Percentiles rank a stretch among this genome's conserved stretches.
Evolutionary conservation across 495 filamentous ascomycete species (phyloP).

Genomic region (Mycothermus thermophilus): DNA sequence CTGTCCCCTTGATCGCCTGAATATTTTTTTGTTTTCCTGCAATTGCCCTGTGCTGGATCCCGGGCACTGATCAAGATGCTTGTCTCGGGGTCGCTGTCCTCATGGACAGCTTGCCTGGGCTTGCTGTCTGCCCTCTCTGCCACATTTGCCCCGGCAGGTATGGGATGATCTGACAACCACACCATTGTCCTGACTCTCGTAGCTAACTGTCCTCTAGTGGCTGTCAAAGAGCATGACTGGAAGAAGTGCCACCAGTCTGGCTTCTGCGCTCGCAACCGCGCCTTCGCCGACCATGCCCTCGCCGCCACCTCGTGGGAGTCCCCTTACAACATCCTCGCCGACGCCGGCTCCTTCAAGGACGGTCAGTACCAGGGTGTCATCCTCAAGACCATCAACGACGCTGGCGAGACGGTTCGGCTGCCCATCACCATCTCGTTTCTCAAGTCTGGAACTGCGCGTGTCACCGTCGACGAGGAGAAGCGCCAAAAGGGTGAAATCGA

Average conservation of each 20-base stretch:
- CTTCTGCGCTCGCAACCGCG: constrained; percentile 90
- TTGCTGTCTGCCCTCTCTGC: constrained; percentile 29
- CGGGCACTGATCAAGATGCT: constrained; percentile 19
- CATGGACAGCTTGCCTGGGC: constrained; percentile 43
- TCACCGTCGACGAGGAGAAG: constrained; percentile 81
- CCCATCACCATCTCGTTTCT: constrained; percentile 80
- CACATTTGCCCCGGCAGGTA: constrained; percentile 40
- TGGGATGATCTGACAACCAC: constrained; percentile 3
- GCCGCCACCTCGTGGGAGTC: constrained; percentile 55
- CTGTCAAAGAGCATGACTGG: constrained; percentile 91
- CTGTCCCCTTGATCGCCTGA: constrained; percentile 3
- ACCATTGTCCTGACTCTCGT: constrained; percentile 6
- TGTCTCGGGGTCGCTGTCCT: constrained; percentile 31
- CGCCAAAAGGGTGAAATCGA: constrained; percentile 80
- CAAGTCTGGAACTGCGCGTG: constrained; percentile 72
- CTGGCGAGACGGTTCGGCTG: constrained; percentile 52
- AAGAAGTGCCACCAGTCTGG: constrained; percentile 91
- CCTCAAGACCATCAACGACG: constrained; percentile 53
- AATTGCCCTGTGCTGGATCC: background rate
- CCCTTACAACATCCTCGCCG: constrained; percentile 63
- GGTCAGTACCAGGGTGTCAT: constrained; percentile 68
- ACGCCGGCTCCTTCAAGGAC: constrained; percentile 59
- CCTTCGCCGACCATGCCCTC: constrained; percentile 64
- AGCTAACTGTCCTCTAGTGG: constrained; percentile 32
- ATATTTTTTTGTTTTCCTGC: constrained; percentile 5